phyloP scores from a whole-genome alignment of 1,284 basidiomycete species.

The Ceratobasidium sp. region DNA sequence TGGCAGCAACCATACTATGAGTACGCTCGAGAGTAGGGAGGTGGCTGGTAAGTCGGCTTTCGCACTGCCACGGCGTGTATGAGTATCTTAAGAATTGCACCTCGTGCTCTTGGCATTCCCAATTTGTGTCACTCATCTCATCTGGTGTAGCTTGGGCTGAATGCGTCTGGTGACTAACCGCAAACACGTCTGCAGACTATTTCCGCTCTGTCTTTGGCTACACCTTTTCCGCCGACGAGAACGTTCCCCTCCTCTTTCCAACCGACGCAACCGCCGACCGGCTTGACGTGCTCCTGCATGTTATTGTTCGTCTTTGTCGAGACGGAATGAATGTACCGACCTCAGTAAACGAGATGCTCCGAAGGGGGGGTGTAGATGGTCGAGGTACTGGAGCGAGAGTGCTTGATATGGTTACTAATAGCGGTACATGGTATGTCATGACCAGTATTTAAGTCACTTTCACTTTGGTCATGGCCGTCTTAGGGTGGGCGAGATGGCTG shows the following conservation, averaged over 20 bases:
- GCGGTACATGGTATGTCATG: slow-evolving; percentile 20
- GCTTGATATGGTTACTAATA: slow-evolving; percentile 17
- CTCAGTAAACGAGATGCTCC: background rate
- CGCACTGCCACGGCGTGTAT: too few relatives aligned
- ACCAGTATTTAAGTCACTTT: too few relatives aligned
- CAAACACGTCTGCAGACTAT: background rate
- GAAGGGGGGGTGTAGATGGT: background rate
- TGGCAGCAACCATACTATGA: slow-evolving; percentile 4
- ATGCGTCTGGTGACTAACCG: background rate
- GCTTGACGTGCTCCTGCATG: slow-evolving; percentile 2
- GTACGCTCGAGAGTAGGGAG: background rate
- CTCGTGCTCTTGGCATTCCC: too few relatives aligned
- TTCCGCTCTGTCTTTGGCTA: slow-evolving; percentile 21
- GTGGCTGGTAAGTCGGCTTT: background rate
- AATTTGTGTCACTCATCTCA: too few relatives aligned
- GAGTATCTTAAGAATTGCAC: too few relatives aligned
- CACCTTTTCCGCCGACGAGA: slow-evolving; percentile 17
- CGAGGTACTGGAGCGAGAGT: background rate
- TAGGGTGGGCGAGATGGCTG: slow-evolving; percentile 36
- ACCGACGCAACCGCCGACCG: slow-evolving; percentile 14
- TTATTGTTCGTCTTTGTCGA: slow-evolving; percentile 3
- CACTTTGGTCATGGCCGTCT: background rate
- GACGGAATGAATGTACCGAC: slow-evolving; percentile 22
- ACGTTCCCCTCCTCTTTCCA: slow-evolving; percentile 28
- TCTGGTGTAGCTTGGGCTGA: too few relatives aligned